Evolutionary conservation across 129 eudicot species (phyloP), one percentile per base, ranked within the genome.

Genomic region (Lonicera japonica): DNA sequence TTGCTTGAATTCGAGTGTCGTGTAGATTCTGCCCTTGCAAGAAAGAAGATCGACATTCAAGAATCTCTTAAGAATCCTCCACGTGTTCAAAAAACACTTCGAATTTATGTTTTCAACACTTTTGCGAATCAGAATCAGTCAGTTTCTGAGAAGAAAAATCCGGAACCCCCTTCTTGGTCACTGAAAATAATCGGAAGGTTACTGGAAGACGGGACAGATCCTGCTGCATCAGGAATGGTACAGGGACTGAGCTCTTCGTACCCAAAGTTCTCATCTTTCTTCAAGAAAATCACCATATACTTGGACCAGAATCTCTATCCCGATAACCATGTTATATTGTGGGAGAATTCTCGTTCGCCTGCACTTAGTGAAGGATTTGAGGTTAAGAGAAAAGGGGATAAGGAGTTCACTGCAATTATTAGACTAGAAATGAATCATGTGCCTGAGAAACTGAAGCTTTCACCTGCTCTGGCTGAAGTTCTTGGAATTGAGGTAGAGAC

Each of bases 401-500:
- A 78, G 80, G 96, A 91, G 68, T 87, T 91, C 55, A 91, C 90
- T 58, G 91, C 95, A 21, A 91, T 87, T 11, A 74, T 91, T 34
- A 70, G 98, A 64, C 67, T 91, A 29, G 96, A 91, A 69, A 82
- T 91, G 94, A 87, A 91, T 80, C 82, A 84, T 63, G 69, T 43
- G 21, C 96, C 95, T 0, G 98, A 91, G 66, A 91, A 80, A 57
- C 87, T 77, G 38, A 87, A 82, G 53, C 88, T 91, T 53, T 84
- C 96, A 5, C 71, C 90, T 2, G 82, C 77, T 55, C 65, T 91
- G 72, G 70, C 78, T 16, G 95, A 87, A 68, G 74, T 84, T 63
- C 82, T 91, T 64, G 98, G 98, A 23, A 70, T 84, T 51, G 96
- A 87, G 67, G 81, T 84, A 20, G 98, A 87, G 66, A 87, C 98